These are phyloP conservation scores for Oemleria cerasiformis DNA, from an alignment of 306 rosid species.

Conservation along the genomic window DNA sequence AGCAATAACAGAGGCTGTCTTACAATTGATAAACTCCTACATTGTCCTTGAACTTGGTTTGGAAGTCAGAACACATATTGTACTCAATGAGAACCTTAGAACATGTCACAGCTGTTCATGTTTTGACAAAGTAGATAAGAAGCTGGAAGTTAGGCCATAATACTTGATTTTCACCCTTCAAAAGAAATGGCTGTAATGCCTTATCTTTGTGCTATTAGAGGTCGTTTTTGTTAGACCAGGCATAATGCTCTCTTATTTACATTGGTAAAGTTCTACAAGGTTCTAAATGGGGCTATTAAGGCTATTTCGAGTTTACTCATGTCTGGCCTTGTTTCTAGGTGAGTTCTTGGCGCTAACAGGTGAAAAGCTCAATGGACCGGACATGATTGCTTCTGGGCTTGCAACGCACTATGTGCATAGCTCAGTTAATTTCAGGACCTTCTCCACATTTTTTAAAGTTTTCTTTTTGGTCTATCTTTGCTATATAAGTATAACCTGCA, in stretches of 20 bases:
- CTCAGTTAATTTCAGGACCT: constrained; percentile 53
- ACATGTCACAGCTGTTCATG: no score
- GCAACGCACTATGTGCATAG: constrained; percentile 78
- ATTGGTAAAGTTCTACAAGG: neutral
- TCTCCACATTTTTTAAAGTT: constrained; percentile 7
- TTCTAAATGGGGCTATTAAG: neutral
- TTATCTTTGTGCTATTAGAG: no score
- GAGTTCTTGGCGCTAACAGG: constrained; percentile 91
- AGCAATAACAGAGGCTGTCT: no score
- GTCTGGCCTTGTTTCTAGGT: constrained; percentile 48
- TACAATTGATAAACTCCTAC: no score
- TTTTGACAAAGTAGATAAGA: no score
- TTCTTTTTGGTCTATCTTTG: constrained; percentile 2
- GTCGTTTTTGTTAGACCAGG: no score
- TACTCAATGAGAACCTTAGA: no score
- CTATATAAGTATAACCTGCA: constrained; percentile 6
- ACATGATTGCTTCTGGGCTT: constrained; percentile 85
- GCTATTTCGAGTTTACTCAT: constrained; percentile 10
- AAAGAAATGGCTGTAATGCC: no score
- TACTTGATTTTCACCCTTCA: no score
- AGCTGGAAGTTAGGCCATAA: no score
- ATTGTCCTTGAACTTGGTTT: no score
- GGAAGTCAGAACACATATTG: no score
- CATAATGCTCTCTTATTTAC: neutral
- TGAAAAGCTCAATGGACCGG: constrained; percentile 70